Conservation (phyloP, 75 land plant species). For the Pinus albicaulis region DNA sequence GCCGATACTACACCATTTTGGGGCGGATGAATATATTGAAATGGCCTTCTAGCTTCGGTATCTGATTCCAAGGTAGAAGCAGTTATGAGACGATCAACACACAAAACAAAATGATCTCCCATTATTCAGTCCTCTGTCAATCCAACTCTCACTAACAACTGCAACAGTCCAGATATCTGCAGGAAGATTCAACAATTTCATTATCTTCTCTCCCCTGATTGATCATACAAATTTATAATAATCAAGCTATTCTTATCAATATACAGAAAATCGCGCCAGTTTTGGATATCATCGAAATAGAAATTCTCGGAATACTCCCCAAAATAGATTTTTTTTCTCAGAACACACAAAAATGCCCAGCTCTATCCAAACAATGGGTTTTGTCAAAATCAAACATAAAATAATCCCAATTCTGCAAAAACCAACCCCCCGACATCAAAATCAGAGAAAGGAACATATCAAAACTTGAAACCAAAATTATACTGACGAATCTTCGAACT, state of each 20-base stretch:
- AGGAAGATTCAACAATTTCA: background rate
- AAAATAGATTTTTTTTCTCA: background rate
- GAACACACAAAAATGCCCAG: too few relatives aligned
- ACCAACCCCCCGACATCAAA: background rate
- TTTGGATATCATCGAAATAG: background rate
- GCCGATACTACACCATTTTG: slow-evolving; percentile 10
- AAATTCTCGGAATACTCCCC: background rate
- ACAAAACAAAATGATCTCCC: slow-evolving; percentile 66
- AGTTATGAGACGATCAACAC: slow-evolving; percentile 58
- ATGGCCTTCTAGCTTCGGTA: slow-evolving; percentile 16
- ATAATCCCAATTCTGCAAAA: background rate
- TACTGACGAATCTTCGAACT: background rate
- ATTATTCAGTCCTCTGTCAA: slow-evolving; percentile 11
- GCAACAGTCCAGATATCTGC: background rate
- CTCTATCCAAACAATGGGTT: too few relatives aligned
- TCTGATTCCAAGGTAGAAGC: slow-evolving; percentile 58
- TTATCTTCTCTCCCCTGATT: background rate
- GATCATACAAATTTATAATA: background rate
- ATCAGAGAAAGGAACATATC: background rate
- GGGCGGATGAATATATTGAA: slow-evolving; percentile 4
- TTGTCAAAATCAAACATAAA: too few relatives aligned
- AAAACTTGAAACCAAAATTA: background rate
- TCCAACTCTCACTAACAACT: background rate
- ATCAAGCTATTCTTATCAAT: background rate
- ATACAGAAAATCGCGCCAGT: background rate